These are phyloP conservation scores for Solanum chiquidenum DNA, from an alignment of 257 asterid species.

Conservation along the genomic window DNA sequence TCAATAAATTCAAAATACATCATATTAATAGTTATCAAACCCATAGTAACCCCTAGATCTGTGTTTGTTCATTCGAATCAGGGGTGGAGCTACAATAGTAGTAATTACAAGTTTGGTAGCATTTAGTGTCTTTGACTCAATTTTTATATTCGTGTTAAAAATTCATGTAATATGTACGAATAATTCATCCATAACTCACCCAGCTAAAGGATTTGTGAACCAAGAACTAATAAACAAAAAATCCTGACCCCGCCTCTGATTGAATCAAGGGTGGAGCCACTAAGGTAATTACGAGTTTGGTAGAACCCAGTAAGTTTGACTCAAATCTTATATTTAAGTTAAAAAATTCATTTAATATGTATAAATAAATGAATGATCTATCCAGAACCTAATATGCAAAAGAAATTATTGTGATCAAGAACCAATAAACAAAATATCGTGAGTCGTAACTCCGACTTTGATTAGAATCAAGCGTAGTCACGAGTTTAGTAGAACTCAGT, in stretches of 20 bases:
- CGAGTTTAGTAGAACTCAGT: not conserved
- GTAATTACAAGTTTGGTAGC: not conserved
- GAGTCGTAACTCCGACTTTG: not conserved
- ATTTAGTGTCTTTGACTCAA: no score
- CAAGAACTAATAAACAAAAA: not conserved
- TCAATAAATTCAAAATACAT: not conserved
- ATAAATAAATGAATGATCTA: not conserved
- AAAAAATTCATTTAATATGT: not conserved
- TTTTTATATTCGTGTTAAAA: not conserved
- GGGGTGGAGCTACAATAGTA: not conserved
- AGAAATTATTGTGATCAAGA: not conserved
- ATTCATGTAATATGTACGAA: not conserved
- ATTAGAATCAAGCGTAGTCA: not conserved
- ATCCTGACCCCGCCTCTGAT: accelerated
- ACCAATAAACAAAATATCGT: not conserved
- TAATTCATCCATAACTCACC: not conserved
- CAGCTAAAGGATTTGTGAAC: not conserved
- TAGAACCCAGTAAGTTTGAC: not conserved
- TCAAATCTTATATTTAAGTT: not conserved
- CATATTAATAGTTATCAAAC: not conserved
- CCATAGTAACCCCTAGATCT: not conserved
- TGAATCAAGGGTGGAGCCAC: not conserved
- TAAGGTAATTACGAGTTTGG: accelerated
- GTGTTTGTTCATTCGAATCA: not conserved
- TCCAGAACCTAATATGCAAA: not conserved